Base-by-base conservation (phyloP, 2,329 filamentous ascomycete genomes). In the Fusarium hostae region DNA sequence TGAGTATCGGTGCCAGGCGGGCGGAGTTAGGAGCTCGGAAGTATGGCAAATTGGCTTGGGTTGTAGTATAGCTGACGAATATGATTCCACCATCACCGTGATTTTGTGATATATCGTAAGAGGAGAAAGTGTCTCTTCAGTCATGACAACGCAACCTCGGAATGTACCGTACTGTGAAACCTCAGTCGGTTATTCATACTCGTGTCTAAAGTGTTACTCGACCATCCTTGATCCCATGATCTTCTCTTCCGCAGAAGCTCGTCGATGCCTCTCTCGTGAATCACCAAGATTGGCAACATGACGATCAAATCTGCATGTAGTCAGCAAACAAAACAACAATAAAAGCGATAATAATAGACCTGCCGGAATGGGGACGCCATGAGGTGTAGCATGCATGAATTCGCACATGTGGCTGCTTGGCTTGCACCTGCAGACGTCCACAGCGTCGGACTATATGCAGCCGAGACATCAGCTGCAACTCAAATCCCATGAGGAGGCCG, bases 41-140 rank as follows among this genome's bases (percentile, higher is more conserved):
- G 20, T 68, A 44, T 68, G 47, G 35, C 34, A 55, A 32, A 18
- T 43, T 48, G 64, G 58, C 64, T 61, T 41, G 45, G 16, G 34
- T 56, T 48, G 54, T 65, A 65, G 65, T 58, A 60, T 69, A 59
- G 66, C 59, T 69, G 67, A 70, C 44, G 47, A 66, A 30, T 52
- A 11, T 52, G 48, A 50, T 57, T 55, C 45, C 66, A 57, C 56
- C 50, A 61, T 45, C 40, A 26, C 26, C 22, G 24, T 35, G 24
- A 40, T 50, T 28, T 51, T 60, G 63, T 52, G 57, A 63, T 41
- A 63, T 63, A 66, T 63, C n/a, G 52, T 45, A n/a, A 57, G 43
- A 67, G 47, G 43, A 32, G 50, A 32, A 22, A 22, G 28, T 34
- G 44, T 40, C 44, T 43, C 39, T 16, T 35, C 32, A 12, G 15